phyloP scores from a whole-genome alignment of 129 eudicot species.

The Helianthus annuus region DNA sequence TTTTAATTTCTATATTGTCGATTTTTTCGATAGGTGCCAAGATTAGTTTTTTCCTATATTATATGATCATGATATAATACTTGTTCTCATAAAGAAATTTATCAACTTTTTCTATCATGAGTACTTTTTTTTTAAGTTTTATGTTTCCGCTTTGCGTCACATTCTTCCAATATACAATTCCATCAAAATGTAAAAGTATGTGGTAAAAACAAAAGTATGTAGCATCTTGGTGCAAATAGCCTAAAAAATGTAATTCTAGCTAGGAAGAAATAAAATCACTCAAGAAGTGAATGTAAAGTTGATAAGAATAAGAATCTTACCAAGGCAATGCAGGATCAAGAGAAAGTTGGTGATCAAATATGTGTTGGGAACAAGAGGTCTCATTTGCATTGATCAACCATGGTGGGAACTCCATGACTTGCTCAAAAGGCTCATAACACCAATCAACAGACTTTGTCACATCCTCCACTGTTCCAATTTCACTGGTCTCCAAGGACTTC shows the following conservation, averaged over 20 bases:
- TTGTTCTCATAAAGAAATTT: too few relatives aligned
- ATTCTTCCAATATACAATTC: neutral
- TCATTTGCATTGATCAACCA: constrained; percentile 61
- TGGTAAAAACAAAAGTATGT: neutral
- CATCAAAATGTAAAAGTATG: neutral
- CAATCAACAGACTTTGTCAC: constrained; percentile 9
- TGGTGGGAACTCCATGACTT: constrained; percentile 64
- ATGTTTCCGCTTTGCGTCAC: too few relatives aligned
- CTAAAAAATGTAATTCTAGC: neutral
- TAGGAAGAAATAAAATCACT: constrained; percentile 2
- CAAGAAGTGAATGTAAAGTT: neutral
- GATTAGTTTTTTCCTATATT: too few relatives aligned
- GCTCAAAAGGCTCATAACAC: constrained; percentile 44
- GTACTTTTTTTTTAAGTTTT: too few relatives aligned
- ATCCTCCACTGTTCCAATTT: constrained; percentile 19
- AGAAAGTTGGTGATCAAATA: constrained; percentile 32
- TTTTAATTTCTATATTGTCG: too few relatives aligned
- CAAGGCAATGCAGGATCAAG: constrained; percentile 67
- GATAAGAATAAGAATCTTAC: constrained; percentile 31
- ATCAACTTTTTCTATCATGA: too few relatives aligned
- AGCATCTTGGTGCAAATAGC: neutral
- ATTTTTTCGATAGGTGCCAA: too few relatives aligned
- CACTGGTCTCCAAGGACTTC: constrained; percentile 10
- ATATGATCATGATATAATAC: too few relatives aligned
- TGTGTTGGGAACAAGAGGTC: constrained; percentile 33